These are phyloP conservation scores for Cucurbita moschata DNA, from an alignment of 306 rosid genomes.

Conservation along the genomic window DNA sequence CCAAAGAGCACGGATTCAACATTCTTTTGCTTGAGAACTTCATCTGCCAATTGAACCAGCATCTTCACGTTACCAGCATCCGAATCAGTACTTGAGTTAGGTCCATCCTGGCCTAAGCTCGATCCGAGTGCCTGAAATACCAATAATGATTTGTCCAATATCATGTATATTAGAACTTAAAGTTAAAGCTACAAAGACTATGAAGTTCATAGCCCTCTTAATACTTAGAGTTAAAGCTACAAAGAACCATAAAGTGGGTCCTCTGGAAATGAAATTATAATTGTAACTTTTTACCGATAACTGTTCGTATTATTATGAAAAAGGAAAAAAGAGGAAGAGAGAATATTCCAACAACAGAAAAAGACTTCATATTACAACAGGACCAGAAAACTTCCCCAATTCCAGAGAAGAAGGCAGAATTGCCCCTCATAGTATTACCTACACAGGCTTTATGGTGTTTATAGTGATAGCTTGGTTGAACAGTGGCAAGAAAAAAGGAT, in stretches of 20 bases:
- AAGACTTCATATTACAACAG: not conserved
- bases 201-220: no score
- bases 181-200: not conserved
- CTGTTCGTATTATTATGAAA: not conserved
- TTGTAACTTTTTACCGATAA: not conserved
- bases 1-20: constrained; percentile 90
- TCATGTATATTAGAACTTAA: not conserved
- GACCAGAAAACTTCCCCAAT: not conserved
- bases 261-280: not conserved
- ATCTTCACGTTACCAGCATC: constrained; percentile 59
- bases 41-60: constrained; percentile 66
- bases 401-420: constrained; percentile 4
- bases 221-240: not conserved
- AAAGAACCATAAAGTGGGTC: not conserved
- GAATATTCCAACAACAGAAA: not conserved
- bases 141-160: not conserved
- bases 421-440: not conserved
- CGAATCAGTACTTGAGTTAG: constrained; percentile 66
- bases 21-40: constrained; percentile 89
- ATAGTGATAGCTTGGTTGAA: not conserved
- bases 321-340: not conserved
- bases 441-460: not conserved
- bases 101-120: constrained; percentile 65
- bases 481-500: not conserved
- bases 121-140: constrained; percentile 71